These are phyloP conservation scores for Fonsecaea monophora DNA, from an alignment of 2,329 filamentous ascomycete species.

Conservation along the genomic window DNA sequence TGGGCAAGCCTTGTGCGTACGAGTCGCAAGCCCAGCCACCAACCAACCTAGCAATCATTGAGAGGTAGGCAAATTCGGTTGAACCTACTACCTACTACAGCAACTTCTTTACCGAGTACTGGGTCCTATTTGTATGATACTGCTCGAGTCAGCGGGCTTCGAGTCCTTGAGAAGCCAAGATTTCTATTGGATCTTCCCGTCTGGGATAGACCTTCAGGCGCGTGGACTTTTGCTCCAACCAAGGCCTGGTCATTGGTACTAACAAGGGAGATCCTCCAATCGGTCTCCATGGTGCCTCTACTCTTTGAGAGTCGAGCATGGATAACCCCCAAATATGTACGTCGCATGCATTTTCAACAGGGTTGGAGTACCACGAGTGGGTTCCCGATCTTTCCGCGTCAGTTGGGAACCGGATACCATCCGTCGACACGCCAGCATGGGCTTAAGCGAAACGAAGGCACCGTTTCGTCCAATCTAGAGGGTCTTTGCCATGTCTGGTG, in stretches of 20 bases:
- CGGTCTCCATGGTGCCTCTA: background rate
- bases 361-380: conserved; percentile 3
- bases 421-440: background rate
- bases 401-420: background rate
- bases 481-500: background rate
- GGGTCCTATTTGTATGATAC: too few relatives aligned
- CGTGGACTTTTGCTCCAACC: conserved; percentile 9
- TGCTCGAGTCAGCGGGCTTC: too few relatives aligned
- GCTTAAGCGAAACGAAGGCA: background rate
- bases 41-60: background rate
- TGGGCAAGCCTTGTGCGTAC: background rate
- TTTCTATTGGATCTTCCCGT: background rate
- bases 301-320: background rate
- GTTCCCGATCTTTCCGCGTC: conserved; percentile 16
- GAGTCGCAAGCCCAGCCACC: background rate
- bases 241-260: background rate
- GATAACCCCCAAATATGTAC: conserved; percentile 4
- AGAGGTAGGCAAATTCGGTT: background rate
- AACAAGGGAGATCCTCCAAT: background rate
- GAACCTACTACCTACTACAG: background rate
- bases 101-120: background rate
- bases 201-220: background rate
- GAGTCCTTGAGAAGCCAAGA: too few relatives aligned
- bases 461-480: background rate
- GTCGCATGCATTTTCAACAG: background rate